Evolutionary conservation across 2,329 filamentous ascomycete genomes (phyloP).

Genomic region (Fusarium metavorans): DNA sequence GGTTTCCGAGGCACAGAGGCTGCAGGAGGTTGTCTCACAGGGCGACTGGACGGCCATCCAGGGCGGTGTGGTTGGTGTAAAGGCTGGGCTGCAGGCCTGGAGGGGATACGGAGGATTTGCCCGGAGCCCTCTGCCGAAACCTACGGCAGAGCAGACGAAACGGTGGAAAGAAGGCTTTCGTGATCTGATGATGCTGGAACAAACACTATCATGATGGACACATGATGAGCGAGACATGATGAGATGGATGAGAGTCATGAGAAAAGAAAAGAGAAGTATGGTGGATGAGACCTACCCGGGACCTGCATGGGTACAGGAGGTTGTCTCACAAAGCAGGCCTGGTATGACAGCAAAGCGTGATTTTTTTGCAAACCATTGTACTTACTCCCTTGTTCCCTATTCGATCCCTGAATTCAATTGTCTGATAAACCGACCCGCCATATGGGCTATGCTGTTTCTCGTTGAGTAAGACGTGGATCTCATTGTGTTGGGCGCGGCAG

Average conservation of each 20-base stretch:
- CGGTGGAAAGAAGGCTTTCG: constrained; percentile 68
- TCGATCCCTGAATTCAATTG: not conserved
- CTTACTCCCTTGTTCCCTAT: not conserved
- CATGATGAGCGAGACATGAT: constrained; percentile 10
- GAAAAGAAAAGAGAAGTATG: not conserved
- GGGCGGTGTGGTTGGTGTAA: constrained; percentile 78
- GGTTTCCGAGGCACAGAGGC: constrained; percentile 68
- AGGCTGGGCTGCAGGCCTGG: constrained; percentile 74
- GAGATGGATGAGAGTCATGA: not conserved
- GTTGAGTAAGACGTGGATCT: constrained; percentile 19
- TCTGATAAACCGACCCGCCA: not conserved
- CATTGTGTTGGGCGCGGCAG: not conserved
- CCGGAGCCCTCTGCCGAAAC: constrained; percentile 52
- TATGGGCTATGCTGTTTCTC: constrained; percentile 8
- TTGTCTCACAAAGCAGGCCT: constrained; percentile 11
- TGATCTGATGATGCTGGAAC: constrained; percentile 64
- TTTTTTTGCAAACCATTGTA: not conserved
- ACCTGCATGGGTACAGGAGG: constrained; percentile 27
- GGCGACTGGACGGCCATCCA: constrained; percentile 81
- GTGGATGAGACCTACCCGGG: constrained; percentile 4
- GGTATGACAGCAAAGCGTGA: constrained; percentile 2
- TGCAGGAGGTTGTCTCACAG: constrained; percentile 74
- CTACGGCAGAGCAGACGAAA: constrained; percentile 60
- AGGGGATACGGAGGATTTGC: constrained; percentile 73
- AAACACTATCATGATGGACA: constrained; percentile 50